Percentiles rank a stretch among this genome's conserved stretches.
Evolutionary conservation across 1,284 basidiomycete genomes (phyloP).

Genomic region (Papiliotrema nemorosa): DNA sequence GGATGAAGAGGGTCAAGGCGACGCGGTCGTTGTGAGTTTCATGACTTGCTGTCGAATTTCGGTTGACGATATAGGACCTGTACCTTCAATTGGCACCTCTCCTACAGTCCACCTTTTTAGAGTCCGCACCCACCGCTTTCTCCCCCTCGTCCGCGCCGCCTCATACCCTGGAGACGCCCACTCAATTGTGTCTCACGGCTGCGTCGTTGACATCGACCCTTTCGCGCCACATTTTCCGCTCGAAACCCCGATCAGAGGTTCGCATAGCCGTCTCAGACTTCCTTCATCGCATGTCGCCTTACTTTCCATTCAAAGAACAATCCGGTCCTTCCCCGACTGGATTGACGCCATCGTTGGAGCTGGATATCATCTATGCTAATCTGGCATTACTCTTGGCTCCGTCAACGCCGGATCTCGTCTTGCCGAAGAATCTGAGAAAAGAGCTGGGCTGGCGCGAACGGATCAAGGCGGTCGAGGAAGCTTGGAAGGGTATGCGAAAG

Average conservation of each 20-base stretch:
- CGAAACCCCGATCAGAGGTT: slow-evolving; percentile 2
- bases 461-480: slow-evolving; percentile 29
- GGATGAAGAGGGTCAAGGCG: slow-evolving; percentile 15
- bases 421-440: slow-evolving; percentile 5
- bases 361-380: slow-evolving; percentile 56
- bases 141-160: slow-evolving; percentile 51
- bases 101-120: slow-evolving; percentile 75
- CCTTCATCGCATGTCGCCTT: slow-evolving; percentile 59
- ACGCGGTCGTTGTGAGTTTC: slow-evolving; percentile 26
- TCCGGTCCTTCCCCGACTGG: slow-evolving; percentile 36
- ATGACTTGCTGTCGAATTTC: neutral
- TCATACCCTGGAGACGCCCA: slow-evolving; percentile 50
- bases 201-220: slow-evolving; percentile 62
- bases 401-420: slow-evolving; percentile 14
- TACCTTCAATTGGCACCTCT: slow-evolving; percentile 65
- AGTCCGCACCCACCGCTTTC: slow-evolving; percentile 76
- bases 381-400: slow-evolving; percentile 34
- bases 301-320: slow-evolving; percentile 67
- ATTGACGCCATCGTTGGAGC: slow-evolving; percentile 47
- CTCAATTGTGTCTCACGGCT: slow-evolving; percentile 62
- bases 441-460: slow-evolving; percentile 24
- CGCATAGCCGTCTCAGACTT: slow-evolving; percentile 30
- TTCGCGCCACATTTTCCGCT: slow-evolving; percentile 57
- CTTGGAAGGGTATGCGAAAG: slow-evolving; percentile 29
- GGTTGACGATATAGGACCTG: slow-evolving; percentile 20